Conservation (phyloP, 441 rosid species). For the California macrophylla region DNA sequence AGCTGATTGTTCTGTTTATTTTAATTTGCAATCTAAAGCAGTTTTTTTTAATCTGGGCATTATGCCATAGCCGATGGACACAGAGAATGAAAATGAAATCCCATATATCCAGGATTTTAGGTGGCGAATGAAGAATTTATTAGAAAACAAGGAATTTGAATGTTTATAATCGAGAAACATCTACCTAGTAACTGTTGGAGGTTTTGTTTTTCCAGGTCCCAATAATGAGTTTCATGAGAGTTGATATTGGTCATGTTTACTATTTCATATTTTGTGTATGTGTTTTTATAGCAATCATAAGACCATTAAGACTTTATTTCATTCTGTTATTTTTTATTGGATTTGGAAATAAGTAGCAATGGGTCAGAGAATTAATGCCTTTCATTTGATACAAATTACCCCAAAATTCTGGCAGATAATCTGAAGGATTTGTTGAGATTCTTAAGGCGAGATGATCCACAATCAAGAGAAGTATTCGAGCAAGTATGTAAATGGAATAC, state of each 20-base stretch:
- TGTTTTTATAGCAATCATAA: neutral
- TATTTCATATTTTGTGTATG: neutral
- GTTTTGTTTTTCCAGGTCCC: neutral
- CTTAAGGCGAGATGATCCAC: conserved; percentile 81
- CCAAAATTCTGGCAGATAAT: conserved; percentile 40
- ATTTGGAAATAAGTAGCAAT: neutral
- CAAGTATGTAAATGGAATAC: conserved; percentile 89
- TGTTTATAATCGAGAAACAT: neutral
- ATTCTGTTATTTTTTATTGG: neutral
- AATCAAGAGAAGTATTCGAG: conserved; percentile 73
- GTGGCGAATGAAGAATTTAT: neutral
- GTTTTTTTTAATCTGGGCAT: neutral
- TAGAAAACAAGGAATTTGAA: neutral
- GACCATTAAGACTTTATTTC: neutral
- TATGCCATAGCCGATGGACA: neutral
- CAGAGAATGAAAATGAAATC: neutral
- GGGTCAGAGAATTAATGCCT: neutral
- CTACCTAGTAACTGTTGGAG: neutral
- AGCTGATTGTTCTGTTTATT: neutral
- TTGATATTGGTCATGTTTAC: neutral
- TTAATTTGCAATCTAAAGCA: neutral
- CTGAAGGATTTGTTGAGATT: conserved; percentile 78
- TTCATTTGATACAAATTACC: neutral
- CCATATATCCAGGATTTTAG: neutral
- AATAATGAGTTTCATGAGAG: neutral